Evolutionary conservation across 495 filamentous ascomycete species (phyloP).

Genomic region (Tuber aestivum): DNA sequence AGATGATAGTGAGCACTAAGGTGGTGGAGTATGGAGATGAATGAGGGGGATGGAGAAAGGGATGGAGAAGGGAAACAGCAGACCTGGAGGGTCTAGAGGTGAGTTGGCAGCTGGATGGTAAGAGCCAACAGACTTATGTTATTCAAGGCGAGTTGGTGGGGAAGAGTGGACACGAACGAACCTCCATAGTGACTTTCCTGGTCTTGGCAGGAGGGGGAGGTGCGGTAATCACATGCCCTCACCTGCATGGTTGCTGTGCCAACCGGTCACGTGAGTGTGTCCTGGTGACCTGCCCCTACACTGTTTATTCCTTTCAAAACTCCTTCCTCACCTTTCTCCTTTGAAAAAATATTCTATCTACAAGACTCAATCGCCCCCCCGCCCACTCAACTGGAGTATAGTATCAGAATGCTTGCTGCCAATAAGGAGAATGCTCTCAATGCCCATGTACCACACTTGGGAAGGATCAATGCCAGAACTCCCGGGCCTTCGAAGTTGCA

Average conservation of each 20-base stretch:
- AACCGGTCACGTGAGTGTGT: background rate
- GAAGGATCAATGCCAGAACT: conserved; percentile 65
- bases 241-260: background rate
- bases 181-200: background rate
- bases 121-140: background rate
- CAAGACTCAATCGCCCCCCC: background rate
- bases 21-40: background rate
- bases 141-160: background rate
- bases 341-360: background rate
- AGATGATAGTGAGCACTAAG: background rate
- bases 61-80: background rate
- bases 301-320: background rate
- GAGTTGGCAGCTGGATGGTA: background rate
- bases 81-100: background rate
- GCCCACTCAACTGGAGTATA: background rate
- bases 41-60: background rate
- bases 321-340: background rate
- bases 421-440: conserved; percentile 86
- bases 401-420: conserved; percentile 56
- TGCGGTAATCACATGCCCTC: background rate
- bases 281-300: background rate
- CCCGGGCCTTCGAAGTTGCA: conserved; percentile 61
- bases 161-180: background rate
- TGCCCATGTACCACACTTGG: conserved; percentile 61
- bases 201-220: background rate